phyloP scores from a whole-genome alignment of 2,329 filamentous ascomycete species.

The Leptographium radiaticola region DNA sequence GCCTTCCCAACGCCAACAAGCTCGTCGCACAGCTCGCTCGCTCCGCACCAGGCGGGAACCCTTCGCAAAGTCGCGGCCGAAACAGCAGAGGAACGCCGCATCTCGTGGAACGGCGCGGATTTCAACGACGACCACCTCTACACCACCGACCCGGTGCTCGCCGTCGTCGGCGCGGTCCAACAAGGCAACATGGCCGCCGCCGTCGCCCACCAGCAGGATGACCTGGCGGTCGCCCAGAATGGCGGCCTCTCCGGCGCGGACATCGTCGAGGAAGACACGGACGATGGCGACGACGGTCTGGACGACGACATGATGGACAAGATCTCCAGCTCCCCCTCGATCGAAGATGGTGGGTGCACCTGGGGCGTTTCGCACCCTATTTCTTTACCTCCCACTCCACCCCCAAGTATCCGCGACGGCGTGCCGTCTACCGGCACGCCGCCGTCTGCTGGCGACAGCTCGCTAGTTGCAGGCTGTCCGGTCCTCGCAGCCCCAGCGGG shows the following conservation, averaged over 20 bases:
- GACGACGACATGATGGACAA: conserved; percentile 96
- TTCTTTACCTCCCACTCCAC: not conserved
- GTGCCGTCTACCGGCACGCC: conserved; percentile 12
- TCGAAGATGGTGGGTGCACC: conserved; percentile 90
- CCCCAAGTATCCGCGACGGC: conserved; percentile 10
- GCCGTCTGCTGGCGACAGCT: not conserved
- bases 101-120: conserved; percentile 36
- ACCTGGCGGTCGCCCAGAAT: conserved; percentile 48
- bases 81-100: conserved; percentile 54
- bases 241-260: conserved; percentile 36
- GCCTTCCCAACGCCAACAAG: conserved; percentile 10
- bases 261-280: conserved; percentile 50
- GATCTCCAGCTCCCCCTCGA: conserved; percentile 96
- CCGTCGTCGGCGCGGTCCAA: conserved; percentile 17
- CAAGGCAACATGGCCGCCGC: conserved; percentile 17
- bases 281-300: conserved; percentile 57
- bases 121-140: conserved; percentile 30
- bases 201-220: conserved; percentile 33
- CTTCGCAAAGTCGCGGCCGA: conserved; percentile 71
- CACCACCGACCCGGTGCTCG: conserved; percentile 30
- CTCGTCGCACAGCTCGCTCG: conserved; percentile 27
- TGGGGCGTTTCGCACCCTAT: not conserved
- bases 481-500: not conserved
- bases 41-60: conserved; percentile 75
- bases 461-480: not conserved